These are phyloP conservation scores for Acaromyces ingoldii DNA, from an alignment of 1,284 basidiomycete genomes.

Conservation along the genomic window DNA sequence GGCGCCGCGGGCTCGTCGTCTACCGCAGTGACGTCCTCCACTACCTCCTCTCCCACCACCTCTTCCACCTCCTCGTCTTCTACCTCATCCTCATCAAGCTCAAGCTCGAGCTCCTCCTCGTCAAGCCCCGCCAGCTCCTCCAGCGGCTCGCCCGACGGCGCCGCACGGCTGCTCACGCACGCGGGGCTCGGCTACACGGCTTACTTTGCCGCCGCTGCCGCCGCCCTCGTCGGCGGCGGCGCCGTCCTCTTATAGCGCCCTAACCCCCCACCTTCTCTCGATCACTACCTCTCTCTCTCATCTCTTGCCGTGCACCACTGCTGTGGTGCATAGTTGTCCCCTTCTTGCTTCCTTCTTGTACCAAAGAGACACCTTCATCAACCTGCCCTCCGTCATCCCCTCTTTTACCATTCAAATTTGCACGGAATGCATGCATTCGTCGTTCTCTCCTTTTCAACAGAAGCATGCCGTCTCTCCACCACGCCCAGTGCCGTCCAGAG, in stretches of 20 bases:
- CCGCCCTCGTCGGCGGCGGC: background rate
- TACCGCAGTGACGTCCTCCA: background rate
- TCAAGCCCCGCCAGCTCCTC: background rate
- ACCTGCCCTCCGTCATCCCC: too few species aligned
- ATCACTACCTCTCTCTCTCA: background rate
- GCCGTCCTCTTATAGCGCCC: background rate
- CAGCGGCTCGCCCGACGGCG: background rate
- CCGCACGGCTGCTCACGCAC: too few species aligned
- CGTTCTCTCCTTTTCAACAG: too few species aligned
- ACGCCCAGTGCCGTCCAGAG: too few species aligned
- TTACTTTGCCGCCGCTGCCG: background rate
- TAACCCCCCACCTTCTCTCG: background rate
- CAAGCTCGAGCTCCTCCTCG: background rate
- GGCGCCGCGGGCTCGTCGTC: background rate
- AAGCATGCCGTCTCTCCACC: too few species aligned
- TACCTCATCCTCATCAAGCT: constrained; percentile 2
- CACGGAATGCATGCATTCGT: too few species aligned
- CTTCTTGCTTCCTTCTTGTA: too few species aligned
- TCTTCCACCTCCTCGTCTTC: background rate
- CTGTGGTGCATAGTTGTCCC: too few species aligned
- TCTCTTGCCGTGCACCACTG: too few species aligned
- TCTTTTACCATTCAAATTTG: too few species aligned
- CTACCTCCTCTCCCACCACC: background rate
- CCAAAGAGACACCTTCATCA: too few species aligned
- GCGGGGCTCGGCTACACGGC: too few species aligned